Evolutionary conservation across 805 yeast species (phyloP), one percentile per base, ranked within the genome.

Genomic region (Pichia californica): DNA sequence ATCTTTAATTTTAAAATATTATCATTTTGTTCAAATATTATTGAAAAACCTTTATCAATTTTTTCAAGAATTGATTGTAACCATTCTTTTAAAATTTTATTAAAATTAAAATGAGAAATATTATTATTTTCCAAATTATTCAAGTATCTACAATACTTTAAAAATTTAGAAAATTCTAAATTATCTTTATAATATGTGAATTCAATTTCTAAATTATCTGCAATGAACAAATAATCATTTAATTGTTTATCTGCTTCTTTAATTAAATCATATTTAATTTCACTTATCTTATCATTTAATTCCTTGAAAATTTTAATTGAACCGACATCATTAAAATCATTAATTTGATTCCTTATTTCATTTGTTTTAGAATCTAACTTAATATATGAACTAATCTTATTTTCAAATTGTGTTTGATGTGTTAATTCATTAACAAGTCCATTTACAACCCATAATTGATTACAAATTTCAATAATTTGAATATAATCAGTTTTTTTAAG

Each of bases 371-470:
- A 15, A 8, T 36, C 37, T 7, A 60, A 39, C 40, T 59, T 62
- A 5, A 36, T 18, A 18, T 32, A 52, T 31, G 41, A 41, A 3
- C 38, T 14, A 2, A 59, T 49, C 4, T 44, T 36, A 4, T 43
- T 30, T 15, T 44, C 51, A 30, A 58, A 53, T 20, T 46, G 43
- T 3, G 43, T 32, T 1, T 23, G 11, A 2, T 52, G 31, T 4
- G 28, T 23, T 18, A 59, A 38, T 35, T 63, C 65, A 28, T 47
- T 53, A 13, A 61, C 20, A 6, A 62, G 41, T 6, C 64, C 66
- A 21, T 55, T 51, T 21, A 63, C 52, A 10, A 59, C 50, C 64
- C 64, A 61, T 25, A 63, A 47, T 36, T 51, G 50, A 40, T 62
- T 62, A 33, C 63, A 58, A 1, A 55, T 37, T n/a, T 59, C 64